Evolutionary conservation across 768 basidiomycete genomes (phyloP).

Genomic region (Termitomyces sp.): DNA sequence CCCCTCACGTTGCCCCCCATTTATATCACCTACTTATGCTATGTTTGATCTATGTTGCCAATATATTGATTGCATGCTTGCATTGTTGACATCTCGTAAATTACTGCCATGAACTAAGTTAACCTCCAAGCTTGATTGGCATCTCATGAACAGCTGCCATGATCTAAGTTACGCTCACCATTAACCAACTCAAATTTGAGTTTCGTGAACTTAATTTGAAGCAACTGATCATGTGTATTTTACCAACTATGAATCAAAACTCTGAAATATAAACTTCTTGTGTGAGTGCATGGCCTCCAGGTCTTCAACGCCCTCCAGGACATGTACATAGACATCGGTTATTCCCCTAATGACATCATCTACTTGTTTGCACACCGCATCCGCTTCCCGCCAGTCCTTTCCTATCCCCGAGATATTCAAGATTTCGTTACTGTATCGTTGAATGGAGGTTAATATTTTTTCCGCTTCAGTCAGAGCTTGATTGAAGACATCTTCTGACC

Average conservation of each 20-base stretch:
- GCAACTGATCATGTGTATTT: neutral
- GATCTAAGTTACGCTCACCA: too few relatives aligned
- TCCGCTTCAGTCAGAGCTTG: neutral
- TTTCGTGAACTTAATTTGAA: neutral
- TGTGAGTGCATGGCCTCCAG: neutral
- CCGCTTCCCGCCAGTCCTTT: neutral
- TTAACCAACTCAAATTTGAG: neutral
- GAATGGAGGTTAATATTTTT: neutral
- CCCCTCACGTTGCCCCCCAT: neutral
- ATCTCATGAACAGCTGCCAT: too few relatives aligned
- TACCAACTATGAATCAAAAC: neutral
- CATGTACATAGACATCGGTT: neutral
- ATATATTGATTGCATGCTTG: neutral
- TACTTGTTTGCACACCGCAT: neutral
- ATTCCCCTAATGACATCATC: neutral
- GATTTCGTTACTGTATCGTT: neutral
- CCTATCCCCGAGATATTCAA: neutral
- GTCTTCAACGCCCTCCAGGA: neutral
- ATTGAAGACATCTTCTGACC: neutral
- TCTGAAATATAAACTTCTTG: neutral
- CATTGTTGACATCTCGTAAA: too few relatives aligned
- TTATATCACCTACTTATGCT: neutral
- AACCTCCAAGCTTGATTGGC: too few relatives aligned
- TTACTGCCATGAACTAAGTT: too few relatives aligned
- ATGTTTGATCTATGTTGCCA: neutral